A percentile compares a stretch with the other conserved stretches of the same genome.
Evolutionary conservation across 2,329 filamentous ascomycete genomes (phyloP).

Genomic region (Penicillium sp.): DNA sequence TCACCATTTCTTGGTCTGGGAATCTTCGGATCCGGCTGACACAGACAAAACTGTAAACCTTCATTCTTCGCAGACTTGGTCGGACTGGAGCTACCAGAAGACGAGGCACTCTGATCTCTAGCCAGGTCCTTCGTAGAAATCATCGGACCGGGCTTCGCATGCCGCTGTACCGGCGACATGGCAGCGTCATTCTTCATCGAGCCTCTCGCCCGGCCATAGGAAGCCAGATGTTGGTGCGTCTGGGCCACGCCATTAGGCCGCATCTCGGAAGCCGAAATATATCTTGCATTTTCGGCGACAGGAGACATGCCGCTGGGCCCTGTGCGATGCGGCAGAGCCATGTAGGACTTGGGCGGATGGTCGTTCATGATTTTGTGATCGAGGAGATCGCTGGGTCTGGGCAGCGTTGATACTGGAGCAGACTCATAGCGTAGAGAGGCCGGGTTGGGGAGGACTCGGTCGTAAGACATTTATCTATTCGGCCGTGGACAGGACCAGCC

Average conservation of each 20-base stretch:
- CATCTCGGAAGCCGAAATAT: constrained; percentile 27
- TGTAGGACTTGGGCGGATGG: constrained; percentile 28
- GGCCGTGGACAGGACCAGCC: constrained; percentile 4
- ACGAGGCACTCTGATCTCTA: constrained; percentile 40
- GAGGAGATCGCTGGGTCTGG: constrained; percentile 45
- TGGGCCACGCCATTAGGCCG: constrained; percentile 28
- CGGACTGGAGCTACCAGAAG: constrained; percentile 40
- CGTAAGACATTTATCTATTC: constrained; percentile 53
- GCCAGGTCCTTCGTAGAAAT: constrained; percentile 33
- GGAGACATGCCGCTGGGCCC: constrained; percentile 13
- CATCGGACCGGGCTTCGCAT: constrained; percentile 25
- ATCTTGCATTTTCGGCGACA: constrained; percentile 20
- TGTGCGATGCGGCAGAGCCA: constrained; percentile 26
- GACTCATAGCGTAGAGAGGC: constrained; percentile 50
- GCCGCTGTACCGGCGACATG: background rate
- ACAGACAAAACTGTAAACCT: constrained; percentile 66
- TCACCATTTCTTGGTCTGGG: constrained; percentile 73
- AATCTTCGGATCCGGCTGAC: constrained; percentile 73
- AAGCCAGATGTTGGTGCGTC: constrained; percentile 35
- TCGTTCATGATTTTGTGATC: constrained; percentile 53
- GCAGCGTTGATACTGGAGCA: constrained; percentile 37
- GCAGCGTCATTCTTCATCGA: background rate
- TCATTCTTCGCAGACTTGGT: constrained; percentile 48
- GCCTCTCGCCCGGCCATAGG: constrained; percentile 32
- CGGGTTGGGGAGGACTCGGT: constrained; percentile 55